phyloP scores from a whole-genome alignment of 257 asterid genomes.

The Forsythia suspensa region DNA sequence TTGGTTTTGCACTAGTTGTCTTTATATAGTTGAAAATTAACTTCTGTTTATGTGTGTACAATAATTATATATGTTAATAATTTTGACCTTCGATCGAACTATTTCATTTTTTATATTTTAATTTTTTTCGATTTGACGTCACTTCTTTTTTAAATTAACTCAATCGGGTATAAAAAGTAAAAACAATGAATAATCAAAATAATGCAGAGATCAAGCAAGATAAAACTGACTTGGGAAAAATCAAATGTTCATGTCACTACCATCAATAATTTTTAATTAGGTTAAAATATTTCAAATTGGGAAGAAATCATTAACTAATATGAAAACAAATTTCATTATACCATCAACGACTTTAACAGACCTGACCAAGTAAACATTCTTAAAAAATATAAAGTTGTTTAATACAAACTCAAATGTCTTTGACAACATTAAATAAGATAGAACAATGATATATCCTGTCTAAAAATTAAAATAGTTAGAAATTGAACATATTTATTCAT shows the following conservation, averaged over 20 bases:
- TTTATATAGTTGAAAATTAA: too few relatives aligned
- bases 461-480: background rate
- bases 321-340: background rate
- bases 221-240: background rate
- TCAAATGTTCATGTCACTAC: background rate
- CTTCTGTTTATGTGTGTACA: too few relatives aligned
- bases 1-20: too few relatives aligned
- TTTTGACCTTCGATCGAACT: too few relatives aligned
- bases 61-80: too few relatives aligned
- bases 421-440: background rate
- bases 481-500: background rate
- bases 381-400: background rate
- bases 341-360: background rate
- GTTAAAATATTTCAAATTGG: background rate
- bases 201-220: background rate
- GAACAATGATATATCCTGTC: background rate
- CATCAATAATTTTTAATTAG: background rate
- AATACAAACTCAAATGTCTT: background rate
- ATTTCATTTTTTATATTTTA: too few relatives aligned
- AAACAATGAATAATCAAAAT: too few relatives aligned
- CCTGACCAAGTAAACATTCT: constrained; percentile 29
- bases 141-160: too few relatives aligned
- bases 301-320: background rate
- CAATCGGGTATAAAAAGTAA: too few relatives aligned
- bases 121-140: too few relatives aligned